Conservation (phyloP, 495 filamentous ascomycete species). For the Penicillium atrosanguineum region DNA sequence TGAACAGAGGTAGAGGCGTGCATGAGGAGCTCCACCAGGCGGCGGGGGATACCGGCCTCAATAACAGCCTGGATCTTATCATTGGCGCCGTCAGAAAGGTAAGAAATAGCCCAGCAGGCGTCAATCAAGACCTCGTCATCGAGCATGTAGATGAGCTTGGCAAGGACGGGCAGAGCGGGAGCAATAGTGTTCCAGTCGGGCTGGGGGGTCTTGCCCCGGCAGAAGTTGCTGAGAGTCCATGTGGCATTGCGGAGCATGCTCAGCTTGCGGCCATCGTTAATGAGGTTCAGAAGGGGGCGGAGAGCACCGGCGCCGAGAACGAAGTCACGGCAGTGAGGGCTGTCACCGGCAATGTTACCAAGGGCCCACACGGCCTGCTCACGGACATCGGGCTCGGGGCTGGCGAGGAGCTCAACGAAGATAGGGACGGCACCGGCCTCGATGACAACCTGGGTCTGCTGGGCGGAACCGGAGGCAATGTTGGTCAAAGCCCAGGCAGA, state of each 20-base stretch:
- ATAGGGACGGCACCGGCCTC: conserved; percentile 98
- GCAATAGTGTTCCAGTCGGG: conserved; percentile 97
- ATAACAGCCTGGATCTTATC: conserved; percentile 99
- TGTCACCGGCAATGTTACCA: conserved; percentile 99
- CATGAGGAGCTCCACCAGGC: conserved; percentile 95
- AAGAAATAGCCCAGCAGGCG: conserved; percentile 99
- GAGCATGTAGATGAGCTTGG: conserved; percentile 96
- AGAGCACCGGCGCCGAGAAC: conserved; percentile 88
- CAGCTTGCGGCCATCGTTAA: conserved; percentile 97
- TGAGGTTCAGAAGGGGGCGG: conserved; percentile 78
- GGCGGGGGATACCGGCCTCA: conserved; percentile 95
- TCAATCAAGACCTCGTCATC: conserved; percentile 99
- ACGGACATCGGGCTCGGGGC: conserved; percentile 95
- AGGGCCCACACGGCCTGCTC: conserved; percentile 99
- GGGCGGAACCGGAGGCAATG: conserved; percentile 95
- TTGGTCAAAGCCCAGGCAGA: conserved; percentile 99
- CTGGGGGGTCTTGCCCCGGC: conserved; percentile 98
- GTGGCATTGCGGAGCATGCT: conserved; percentile 99
- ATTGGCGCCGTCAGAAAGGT: conserved; percentile 97
- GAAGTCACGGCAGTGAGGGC: conserved; percentile 93
- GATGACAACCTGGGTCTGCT: conserved; percentile 98
- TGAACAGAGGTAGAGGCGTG: conserved; percentile 99
- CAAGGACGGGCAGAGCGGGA: conserved; percentile 92
- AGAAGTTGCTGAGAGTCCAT: conserved; percentile 99
- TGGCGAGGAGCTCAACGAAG: conserved; percentile 92